phyloP scores from a whole-genome alignment of 2,329 filamentous ascomycete species.

The Metarhizium album region DNA sequence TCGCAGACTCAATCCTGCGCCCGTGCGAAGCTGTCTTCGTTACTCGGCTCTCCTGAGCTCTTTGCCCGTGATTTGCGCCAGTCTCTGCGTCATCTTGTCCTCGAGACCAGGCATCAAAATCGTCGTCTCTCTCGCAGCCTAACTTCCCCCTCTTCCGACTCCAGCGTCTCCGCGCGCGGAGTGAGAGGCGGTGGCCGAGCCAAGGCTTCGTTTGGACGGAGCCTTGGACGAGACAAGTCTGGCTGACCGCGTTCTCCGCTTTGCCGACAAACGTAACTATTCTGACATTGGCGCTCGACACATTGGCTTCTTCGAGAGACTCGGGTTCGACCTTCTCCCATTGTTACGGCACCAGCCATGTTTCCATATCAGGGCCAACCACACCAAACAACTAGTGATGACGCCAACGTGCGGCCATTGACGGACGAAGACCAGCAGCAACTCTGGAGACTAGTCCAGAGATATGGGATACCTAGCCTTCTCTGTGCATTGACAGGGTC shows the following conservation, averaged over 20 bases:
- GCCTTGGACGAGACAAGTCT: not conserved
- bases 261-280: not conserved
- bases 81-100: not conserved
- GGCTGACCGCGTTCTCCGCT: not conserved
- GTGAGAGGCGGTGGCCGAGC: not conserved
- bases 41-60: not conserved
- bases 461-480: slow-evolving; percentile 27
- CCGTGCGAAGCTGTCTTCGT: not conserved
- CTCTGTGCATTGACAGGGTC: slow-evolving; percentile 26
- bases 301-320: not conserved
- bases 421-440: slow-evolving; percentile 28
- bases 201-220: not conserved
- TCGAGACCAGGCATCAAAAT: not conserved
- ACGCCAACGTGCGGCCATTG: slow-evolving; percentile 24
- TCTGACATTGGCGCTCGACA: not conserved
- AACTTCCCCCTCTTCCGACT: not conserved
- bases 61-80: not conserved
- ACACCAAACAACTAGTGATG: slow-evolving; percentile 21
- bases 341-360: slow-evolving; percentile 14
- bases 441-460: slow-evolving; percentile 24
- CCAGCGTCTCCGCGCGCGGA: slow-evolving; percentile 1
- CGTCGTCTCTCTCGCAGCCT: not conserved
- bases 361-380: slow-evolving; percentile 18
- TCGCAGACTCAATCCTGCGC: slow-evolving; percentile 2
- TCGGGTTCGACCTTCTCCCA: not conserved